Evolutionary conservation across 2,329 filamentous ascomycete species (phyloP).

Genomic region (Microthyrium microscopicum): DNA sequence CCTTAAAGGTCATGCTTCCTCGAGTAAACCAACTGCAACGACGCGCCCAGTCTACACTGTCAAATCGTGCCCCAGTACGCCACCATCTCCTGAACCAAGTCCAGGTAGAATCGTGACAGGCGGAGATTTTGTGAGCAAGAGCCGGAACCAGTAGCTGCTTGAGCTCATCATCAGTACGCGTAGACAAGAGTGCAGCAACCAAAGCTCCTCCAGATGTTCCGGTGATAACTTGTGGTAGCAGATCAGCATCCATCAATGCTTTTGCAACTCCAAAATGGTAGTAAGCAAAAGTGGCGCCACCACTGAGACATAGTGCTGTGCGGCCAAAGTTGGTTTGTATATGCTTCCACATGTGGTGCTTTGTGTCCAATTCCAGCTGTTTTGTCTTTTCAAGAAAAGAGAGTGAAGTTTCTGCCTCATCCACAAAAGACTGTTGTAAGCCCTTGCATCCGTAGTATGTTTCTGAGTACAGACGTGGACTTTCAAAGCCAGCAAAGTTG

Average conservation of each 20-base stretch:
- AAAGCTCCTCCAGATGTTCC: constrained; percentile 90
- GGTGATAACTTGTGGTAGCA: constrained; percentile 86
- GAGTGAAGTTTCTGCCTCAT: constrained; percentile 60
- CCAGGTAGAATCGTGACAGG: constrained; percentile 61
- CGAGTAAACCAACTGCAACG: constrained; percentile 78
- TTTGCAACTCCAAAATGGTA: constrained; percentile 92
- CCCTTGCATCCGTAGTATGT: constrained; percentile 98
- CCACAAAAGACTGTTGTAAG: constrained; percentile 74
- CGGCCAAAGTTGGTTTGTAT: constrained; percentile 81
- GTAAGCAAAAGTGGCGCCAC: constrained; percentile 87
- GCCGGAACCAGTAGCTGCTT: constrained; percentile 72
- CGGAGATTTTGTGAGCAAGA: constrained; percentile 68
- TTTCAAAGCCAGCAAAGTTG: constrained; percentile 92
- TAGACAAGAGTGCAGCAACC: constrained; percentile 72
- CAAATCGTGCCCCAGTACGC: constrained; percentile 82
- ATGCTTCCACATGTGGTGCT: constrained; percentile 70
- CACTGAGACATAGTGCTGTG: constrained; percentile 82
- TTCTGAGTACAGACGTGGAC: constrained; percentile 85
- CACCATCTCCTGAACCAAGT: constrained; percentile 78
- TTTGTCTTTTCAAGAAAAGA: constrained; percentile 51
- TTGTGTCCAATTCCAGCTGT: constrained; percentile 53
- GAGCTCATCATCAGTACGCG: constrained; percentile 80
- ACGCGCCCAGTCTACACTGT: constrained; percentile 79
- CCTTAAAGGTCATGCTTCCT: constrained; percentile 83
- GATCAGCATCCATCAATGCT: constrained; percentile 68